Conservation (phyloP, 2,329 filamentous ascomycete species). For the Phyllosticta citrichinensis region DNA sequence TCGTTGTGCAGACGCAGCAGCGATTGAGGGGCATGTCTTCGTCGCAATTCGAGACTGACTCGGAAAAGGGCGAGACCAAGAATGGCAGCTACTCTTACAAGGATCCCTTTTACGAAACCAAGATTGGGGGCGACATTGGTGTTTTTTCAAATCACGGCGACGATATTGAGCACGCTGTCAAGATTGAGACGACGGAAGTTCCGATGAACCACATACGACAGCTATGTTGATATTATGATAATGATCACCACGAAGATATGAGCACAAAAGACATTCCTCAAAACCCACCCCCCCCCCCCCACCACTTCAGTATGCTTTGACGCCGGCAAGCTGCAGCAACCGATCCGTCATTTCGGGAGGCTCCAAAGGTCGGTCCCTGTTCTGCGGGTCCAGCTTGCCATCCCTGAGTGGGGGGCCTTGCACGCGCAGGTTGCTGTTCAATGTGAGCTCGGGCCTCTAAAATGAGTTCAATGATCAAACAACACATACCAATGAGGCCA, state of each 20-base stretch:
- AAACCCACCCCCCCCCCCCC: not conserved
- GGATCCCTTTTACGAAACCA: not conserved
- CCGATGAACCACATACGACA: not conserved
- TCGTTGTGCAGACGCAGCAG: slow-evolving; percentile 24
- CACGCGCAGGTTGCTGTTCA: not conserved
- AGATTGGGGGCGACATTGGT: not conserved
- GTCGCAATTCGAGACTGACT: not conserved
- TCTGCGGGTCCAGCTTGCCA: not conserved
- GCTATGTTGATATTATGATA: not conserved
- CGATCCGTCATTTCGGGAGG: not conserved
- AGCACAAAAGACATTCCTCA: not conserved
- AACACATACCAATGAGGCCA: slow-evolving; percentile 7
- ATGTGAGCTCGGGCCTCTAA: not conserved
- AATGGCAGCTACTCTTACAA: not conserved
- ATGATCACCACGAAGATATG: not conserved
- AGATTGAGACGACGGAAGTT: not conserved
- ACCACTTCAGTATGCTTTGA: not conserved
- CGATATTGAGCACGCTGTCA: not conserved
- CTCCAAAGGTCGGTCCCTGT: not conserved
- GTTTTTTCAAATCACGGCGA: not conserved
- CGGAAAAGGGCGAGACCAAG: not conserved
- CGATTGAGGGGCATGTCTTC: slow-evolving; percentile 1
- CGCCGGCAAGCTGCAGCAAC: not conserved
- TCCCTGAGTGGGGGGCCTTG: not conserved
- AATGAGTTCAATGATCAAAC: not conserved